Evolutionary conservation across 257 asterid species (phyloP), one percentile per base, ranked within the genome.

Genomic region (Forsythia suspensa): DNA sequence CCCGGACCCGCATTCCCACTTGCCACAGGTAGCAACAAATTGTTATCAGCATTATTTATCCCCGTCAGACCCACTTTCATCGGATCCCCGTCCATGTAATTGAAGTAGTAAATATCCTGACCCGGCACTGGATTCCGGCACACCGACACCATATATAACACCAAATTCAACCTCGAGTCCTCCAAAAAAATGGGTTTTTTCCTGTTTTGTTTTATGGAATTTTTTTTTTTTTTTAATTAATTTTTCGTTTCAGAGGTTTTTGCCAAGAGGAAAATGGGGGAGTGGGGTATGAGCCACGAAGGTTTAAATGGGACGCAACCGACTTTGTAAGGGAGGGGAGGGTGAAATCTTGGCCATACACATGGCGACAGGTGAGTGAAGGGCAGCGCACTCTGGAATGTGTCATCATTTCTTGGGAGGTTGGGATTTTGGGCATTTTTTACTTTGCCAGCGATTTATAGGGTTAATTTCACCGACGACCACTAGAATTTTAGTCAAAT

Each of bases 101-200:
- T 85, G 39, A 65, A 87, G 66, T 70, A 82, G 67, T 83, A 40
- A 36, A 86, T 80, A 9, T 85, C 92, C 57, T 85, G 91, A 82
- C 83, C 89, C 39, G 84, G 78, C 4, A 89, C 87, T 12, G 92
- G 92, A 76, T 84, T 90, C 48, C 92, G 92, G 46, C 90, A 85
- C 82, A 87, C 90, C 7, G 98, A 94, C 83, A 94, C 95, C 98
- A 92, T 94, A 73, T 59, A 29, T 80, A 36, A 51, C 63, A 24
- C 61, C 16, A 44, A 71, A 72, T 41, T 15, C 73, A 37, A 36
- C 61, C 72, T 68, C 70, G 29, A 77, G 29, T 57, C 48, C 6
- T 0, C 51, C 21, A 41, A 29, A 65, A 5, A 51, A 4, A 44
- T 29, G 34, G 3, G 3, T 15, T 13, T 21, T 6, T 8, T 72